These are phyloP conservation scores for Acer campestre DNA, from an alignment of 345 rosid genomes.

Conservation along the genomic window DNA sequence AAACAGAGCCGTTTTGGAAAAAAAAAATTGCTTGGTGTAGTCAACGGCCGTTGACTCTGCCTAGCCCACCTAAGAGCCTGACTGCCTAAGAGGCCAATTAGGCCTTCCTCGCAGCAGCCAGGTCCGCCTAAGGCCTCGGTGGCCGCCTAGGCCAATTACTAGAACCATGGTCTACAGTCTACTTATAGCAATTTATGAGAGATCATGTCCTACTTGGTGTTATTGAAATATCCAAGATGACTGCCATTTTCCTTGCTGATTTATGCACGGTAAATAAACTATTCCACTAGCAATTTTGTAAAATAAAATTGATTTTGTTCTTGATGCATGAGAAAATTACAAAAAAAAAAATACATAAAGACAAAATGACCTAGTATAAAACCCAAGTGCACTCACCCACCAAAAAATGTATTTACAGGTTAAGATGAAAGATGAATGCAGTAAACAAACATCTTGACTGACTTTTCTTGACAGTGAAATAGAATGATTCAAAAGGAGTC, in stretches of 20 bases:
- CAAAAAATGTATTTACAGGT: background rate
- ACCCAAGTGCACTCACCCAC: background rate
- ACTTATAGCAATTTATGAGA: background rate
- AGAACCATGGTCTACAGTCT: too few relatives aligned
- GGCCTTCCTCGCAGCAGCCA: too few relatives aligned
- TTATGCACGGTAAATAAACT: background rate
- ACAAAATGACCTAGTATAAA: background rate
- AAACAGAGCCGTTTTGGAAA: too few relatives aligned
- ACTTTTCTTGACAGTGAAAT: background rate
- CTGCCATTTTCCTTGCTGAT: background rate
- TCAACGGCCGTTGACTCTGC: too few relatives aligned
- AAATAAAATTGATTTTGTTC: background rate
- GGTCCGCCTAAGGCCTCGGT: too few relatives aligned
- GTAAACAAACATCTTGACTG: background rate
- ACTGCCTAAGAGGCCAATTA: too few relatives aligned
- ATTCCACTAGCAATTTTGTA: background rate
- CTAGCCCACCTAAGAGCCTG: too few relatives aligned
- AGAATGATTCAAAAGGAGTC: background rate
- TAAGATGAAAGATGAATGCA: background rate
- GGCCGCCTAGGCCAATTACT: too few relatives aligned
- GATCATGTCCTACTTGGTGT: background rate
- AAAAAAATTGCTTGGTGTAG: too few relatives aligned
- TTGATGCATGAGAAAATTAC: background rate
- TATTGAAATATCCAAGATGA: background rate
- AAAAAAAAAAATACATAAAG: background rate